Percentiles rank a stretch among this genome's conserved stretches.
These are phyloP conservation scores for Albatrellus ellisii DNA, from an alignment of 768 basidiomycete genomes.

Conservation along the genomic window DNA sequence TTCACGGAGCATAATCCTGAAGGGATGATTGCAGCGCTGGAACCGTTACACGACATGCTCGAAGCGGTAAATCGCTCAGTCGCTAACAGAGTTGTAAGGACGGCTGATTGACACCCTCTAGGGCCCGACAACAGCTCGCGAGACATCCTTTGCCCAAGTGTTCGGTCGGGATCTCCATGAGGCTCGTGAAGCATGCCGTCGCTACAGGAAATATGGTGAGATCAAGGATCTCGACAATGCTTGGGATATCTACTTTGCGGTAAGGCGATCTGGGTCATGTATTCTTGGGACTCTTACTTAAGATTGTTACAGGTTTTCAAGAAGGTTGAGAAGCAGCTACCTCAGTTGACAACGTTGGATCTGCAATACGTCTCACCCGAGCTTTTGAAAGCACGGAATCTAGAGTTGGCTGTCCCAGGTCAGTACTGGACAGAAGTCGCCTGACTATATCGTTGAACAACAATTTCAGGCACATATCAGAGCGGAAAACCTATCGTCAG, in stretches of 20 bases:
- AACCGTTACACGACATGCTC: conserved; percentile 86
- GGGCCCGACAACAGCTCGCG: conserved; percentile 90
- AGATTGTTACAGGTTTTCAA: conserved; percentile 64
- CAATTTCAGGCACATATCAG: conserved; percentile 70
- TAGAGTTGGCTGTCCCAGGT: conserved; percentile 96
- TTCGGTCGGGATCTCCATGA: conserved; percentile 89
- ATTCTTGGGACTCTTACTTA: background rate
- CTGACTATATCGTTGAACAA: background rate
- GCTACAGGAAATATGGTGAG: conserved; percentile 80
- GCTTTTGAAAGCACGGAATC: conserved; percentile 74
- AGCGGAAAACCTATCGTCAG: conserved; percentile 72
- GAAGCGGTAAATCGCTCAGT: conserved; percentile 47
- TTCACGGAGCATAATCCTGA: conserved; percentile 96
- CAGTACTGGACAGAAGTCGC: conserved; percentile 12
- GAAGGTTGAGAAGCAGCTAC: conserved; percentile 89
- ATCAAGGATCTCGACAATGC: conserved; percentile 87
- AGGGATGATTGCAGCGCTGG: conserved; percentile 89
- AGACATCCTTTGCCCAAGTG: conserved; percentile 88
- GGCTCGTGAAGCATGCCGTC: conserved; percentile 81
- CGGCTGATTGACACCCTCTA: conserved; percentile 19
- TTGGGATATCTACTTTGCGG: conserved; percentile 97
- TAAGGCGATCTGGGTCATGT: conserved; percentile 23
- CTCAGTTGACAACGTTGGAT: conserved; percentile 79
- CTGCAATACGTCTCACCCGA: conserved; percentile 95
- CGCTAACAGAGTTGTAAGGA: background rate